These are phyloP conservation scores for Penicillium italicum DNA, from an alignment of 2,329 filamentous ascomycete species.

Conservation along the genomic window DNA sequence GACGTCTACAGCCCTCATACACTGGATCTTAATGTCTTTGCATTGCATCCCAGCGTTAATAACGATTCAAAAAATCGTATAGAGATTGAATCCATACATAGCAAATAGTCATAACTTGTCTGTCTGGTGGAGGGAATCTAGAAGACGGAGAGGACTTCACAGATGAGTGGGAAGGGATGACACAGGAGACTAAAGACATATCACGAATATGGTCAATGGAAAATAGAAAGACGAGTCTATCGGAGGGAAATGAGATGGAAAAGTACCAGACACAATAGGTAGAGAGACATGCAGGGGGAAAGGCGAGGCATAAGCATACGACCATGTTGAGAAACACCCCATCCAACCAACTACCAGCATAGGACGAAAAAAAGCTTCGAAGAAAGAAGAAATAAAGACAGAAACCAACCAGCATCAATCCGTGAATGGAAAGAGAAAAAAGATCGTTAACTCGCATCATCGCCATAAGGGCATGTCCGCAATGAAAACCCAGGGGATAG, in stretches of 20 bases:
- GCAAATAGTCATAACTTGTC: background rate
- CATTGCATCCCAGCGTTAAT: background rate
- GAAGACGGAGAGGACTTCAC: background rate
- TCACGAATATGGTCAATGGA: background rate
- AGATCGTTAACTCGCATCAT: constrained; percentile 29
- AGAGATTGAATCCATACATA: background rate
- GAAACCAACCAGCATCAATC: constrained; percentile 27
- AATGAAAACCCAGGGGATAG: constrained; percentile 7
- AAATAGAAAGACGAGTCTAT: background rate
- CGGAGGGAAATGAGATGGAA: background rate
- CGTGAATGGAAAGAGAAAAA: constrained; percentile 19
- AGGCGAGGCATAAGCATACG: constrained; percentile 5
- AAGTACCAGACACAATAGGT: background rate
- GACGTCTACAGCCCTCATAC: too few species aligned
- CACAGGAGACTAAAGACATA: background rate
- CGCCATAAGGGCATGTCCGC: constrained; percentile 11
- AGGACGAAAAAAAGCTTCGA: constrained; percentile 3
- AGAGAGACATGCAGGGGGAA: background rate
- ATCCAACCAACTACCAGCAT: constrained; percentile 10
- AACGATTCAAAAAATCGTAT: background rate
- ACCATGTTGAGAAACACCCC: constrained; percentile 2
- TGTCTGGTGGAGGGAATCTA: background rate
- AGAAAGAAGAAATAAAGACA: constrained; percentile 11
- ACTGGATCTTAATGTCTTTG: background rate
- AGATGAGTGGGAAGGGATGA: background rate